Evolutionary conservation across 306 rosid genomes (phyloP).

Genomic region (Prunus campanulata): DNA sequence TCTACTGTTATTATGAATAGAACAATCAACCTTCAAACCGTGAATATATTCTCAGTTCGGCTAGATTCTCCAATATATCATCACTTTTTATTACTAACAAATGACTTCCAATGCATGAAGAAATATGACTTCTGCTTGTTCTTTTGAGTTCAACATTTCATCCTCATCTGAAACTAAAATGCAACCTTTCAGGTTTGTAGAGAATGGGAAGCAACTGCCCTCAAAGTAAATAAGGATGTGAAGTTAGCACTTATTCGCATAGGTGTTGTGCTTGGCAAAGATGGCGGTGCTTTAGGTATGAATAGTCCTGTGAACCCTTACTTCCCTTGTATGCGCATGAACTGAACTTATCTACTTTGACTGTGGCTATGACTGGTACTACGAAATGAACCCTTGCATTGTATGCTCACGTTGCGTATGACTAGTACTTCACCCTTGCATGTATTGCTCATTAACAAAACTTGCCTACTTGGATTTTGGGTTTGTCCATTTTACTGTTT

Average conservation of each 20-base stretch:
- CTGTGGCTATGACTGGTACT: too few relatives aligned
- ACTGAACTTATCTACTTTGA: too few relatives aligned
- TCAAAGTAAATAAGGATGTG: slow-evolving; percentile 64
- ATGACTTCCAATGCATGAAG: neutral
- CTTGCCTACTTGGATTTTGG: too few relatives aligned
- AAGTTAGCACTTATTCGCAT: slow-evolving; percentile 81
- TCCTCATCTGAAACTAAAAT: neutral
- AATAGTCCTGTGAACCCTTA: too few relatives aligned
- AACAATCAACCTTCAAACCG: neutral
- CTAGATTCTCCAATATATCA: neutral
- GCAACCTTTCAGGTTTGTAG: slow-evolving; percentile 71
- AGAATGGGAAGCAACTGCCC: slow-evolving; percentile 93
- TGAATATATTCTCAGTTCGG: neutral
- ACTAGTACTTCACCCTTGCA: too few relatives aligned
- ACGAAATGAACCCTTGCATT: too few relatives aligned
- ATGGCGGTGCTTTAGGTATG: slow-evolving; percentile 95
- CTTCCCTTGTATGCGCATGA: too few relatives aligned
- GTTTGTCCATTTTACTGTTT: too few relatives aligned
- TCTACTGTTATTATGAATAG: neutral
- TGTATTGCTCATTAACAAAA: too few relatives aligned
- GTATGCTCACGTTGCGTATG: too few relatives aligned
- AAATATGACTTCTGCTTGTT: neutral
- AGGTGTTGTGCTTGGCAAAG: slow-evolving; percentile 97
- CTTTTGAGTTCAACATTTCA: neutral
- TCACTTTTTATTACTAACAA: neutral